Evolutionary conservation across 306 rosid species (phyloP).

Genomic region (Cucurbita moschata): DNA sequence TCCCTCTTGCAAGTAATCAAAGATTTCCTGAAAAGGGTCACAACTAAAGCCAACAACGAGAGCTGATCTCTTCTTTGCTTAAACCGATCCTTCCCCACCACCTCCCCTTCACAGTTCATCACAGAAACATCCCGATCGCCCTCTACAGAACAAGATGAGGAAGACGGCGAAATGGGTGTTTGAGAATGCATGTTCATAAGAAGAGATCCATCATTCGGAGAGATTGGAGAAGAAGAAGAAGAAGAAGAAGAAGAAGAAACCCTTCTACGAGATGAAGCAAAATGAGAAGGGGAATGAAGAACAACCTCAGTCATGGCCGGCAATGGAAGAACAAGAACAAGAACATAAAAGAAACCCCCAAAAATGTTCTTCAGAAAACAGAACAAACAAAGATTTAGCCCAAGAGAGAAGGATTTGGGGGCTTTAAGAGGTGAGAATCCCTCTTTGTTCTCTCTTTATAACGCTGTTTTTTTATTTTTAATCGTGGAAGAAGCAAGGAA

Average conservation of each 20-base stretch:
- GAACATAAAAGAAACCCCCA: conserved; percentile 8
- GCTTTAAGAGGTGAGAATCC: conserved; percentile 34
- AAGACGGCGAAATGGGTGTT: conserved; percentile 11
- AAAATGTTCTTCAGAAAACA: not conserved
- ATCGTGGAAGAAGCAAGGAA: not conserved
- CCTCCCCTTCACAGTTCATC: conserved; percentile 17
- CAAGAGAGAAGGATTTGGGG: conserved; percentile 18
- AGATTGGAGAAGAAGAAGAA: not conserved
- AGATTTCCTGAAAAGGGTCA: conserved; percentile 55
- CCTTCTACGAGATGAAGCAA: conserved; percentile 26
- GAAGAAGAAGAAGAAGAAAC: conserved; percentile 20
- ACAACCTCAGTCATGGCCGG: conserved; percentile 78
- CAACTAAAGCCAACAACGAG: conserved; percentile 34
- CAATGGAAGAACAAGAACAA: conserved; percentile 19
- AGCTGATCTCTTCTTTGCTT: conserved; percentile 27
- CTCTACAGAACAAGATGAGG: conserved; percentile 7
- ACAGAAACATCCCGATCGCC: conserved; percentile 12
- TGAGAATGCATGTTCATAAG: not conserved
- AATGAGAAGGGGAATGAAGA: conserved; percentile 46
- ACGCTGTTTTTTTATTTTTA: not conserved
- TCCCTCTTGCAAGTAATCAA: conserved; percentile 35
- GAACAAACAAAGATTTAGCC: conserved; percentile 5
- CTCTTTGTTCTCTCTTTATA: not conserved
- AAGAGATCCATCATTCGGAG: conserved; percentile 23
- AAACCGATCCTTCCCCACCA: conserved; percentile 8